Evolutionary conservation across 2,329 filamentous ascomycete genomes (phyloP).

Genomic region (Alternaria arborescens): DNA sequence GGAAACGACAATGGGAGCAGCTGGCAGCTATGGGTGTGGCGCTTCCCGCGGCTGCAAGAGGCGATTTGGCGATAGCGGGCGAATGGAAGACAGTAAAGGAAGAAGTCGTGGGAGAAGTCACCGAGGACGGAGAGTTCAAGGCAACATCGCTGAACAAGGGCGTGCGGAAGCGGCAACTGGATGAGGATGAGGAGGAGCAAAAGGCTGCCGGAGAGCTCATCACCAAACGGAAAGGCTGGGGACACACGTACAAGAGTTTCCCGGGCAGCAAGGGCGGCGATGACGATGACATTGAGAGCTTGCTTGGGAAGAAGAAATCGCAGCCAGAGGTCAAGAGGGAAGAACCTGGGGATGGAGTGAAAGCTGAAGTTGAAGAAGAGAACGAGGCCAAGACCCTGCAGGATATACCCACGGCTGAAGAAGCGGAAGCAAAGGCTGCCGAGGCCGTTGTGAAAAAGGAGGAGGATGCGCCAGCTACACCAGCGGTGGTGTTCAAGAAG

Average conservation of each 20-base stretch:
- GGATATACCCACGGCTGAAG: slow-evolving; percentile 42
- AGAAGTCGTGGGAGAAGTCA: slow-evolving; percentile 54
- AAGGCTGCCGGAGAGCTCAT: slow-evolving; percentile 63
- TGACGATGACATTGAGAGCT: slow-evolving; percentile 73
- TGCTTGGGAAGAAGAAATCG: slow-evolving; percentile 54
- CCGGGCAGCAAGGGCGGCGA: slow-evolving; percentile 59
- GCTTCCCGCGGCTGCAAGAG: slow-evolving; percentile 79
- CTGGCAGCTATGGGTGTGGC: slow-evolving; percentile 86
- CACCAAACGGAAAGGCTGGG: slow-evolving; percentile 55
- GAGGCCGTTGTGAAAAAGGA: slow-evolving; percentile 28
- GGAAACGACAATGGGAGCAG: slow-evolving; percentile 86
- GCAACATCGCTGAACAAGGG: slow-evolving; percentile 59
- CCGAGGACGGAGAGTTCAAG: slow-evolving; percentile 58
- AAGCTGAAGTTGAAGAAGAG: slow-evolving; percentile 29
- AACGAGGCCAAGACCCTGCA: slow-evolving; percentile 28
- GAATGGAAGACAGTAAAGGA: slow-evolving; percentile 79
- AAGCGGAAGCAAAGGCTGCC: slow-evolving; percentile 29
- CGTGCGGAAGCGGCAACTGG: slow-evolving; percentile 68
- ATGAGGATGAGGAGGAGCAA: slow-evolving; percentile 69
- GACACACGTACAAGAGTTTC: slow-evolving; percentile 56
- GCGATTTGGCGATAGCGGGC: slow-evolving; percentile 85
- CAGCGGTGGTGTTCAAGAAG: slow-evolving; percentile 78
- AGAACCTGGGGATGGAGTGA: slow-evolving; percentile 47
- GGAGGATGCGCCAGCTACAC: slow-evolving; percentile 33
- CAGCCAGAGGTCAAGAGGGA: slow-evolving; percentile 53